These are phyloP conservation scores for Dissoconium aciculare DNA, from an alignment of 2,329 filamentous ascomycete species.

Conservation along the genomic window DNA sequence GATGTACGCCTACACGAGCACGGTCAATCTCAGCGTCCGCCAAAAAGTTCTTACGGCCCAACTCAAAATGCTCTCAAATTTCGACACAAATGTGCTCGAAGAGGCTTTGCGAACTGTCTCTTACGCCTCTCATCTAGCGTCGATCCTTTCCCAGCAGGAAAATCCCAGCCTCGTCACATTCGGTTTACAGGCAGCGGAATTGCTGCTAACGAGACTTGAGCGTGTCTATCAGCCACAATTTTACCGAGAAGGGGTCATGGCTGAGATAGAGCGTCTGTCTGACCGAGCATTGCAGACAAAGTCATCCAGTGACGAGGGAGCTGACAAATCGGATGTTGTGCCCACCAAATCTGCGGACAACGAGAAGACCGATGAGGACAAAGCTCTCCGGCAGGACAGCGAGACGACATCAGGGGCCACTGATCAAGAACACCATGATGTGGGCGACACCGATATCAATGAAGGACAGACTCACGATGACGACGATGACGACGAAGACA, in stretches of 20 bases:
- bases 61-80: slow-evolving; percentile 90
- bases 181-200: slow-evolving; percentile 75
- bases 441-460: slow-evolving; percentile 27
- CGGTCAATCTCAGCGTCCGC: slow-evolving; percentile 83
- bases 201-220: slow-evolving; percentile 71
- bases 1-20: slow-evolving; percentile 94
- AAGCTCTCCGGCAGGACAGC: slow-evolving; percentile 31
- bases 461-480: slow-evolving; percentile 30
- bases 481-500: slow-evolving; percentile 12
- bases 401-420: slow-evolving; percentile 16
- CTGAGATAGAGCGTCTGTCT: slow-evolving; percentile 74
- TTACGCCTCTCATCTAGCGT: slow-evolving; percentile 88
- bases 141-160: slow-evolving; percentile 90
- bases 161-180: slow-evolving; percentile 74
- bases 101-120: slow-evolving; percentile 78
- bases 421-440: slow-evolving; percentile 9
- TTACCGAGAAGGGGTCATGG: slow-evolving; percentile 88
- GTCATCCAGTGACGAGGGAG: slow-evolving; percentile 11
- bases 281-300: slow-evolving; percentile 25
- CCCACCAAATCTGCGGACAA: slow-evolving; percentile 23
- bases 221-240: slow-evolving; percentile 90
- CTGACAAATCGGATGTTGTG: slow-evolving; percentile 26
- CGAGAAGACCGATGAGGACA: slow-evolving; percentile 40
- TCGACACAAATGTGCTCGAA: slow-evolving; percentile 71
- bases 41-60: slow-evolving; percentile 94